Percentiles rank a stretch among this genome's conserved stretches.
These are phyloP conservation scores for Dactylellina drechsleri DNA, from an alignment of 2,329 filamentous ascomycete genomes.

Conservation along the genomic window DNA sequence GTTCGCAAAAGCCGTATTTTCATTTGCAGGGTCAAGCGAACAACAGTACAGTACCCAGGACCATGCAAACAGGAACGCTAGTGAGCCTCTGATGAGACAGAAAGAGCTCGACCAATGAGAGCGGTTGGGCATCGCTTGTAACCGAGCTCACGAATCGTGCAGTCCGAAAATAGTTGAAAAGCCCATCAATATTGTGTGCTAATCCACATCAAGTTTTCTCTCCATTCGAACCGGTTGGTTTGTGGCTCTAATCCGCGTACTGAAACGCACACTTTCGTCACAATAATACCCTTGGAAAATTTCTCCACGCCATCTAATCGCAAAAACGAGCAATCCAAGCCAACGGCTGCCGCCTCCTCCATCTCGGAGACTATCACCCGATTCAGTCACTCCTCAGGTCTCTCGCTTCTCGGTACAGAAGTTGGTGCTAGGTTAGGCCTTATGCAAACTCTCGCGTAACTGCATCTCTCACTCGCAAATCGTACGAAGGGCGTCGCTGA, in stretches of 20 bases:
- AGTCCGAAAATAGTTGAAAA: constrained; percentile 33
- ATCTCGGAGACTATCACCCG: constrained; percentile 52
- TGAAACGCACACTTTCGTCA: constrained; percentile 55
- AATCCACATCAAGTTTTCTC: constrained; percentile 26
- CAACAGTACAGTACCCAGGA: constrained; percentile 50
- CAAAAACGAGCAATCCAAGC: constrained; percentile 32
- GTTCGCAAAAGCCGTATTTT: constrained; percentile 43
- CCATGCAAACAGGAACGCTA: constrained; percentile 55
- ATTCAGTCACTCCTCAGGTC: constrained; percentile 37
- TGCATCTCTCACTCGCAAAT: constrained; percentile 54
- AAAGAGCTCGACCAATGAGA: constrained; percentile 39
- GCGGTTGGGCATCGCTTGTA: constrained; percentile 49
- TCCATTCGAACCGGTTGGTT: constrained; percentile 21
- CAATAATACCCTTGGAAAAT: constrained; percentile 43
- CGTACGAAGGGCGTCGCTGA: constrained; percentile 42
- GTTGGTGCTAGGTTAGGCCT: constrained; percentile 33
- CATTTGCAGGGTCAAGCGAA: constrained; percentile 55
- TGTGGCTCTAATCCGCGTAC: constrained; percentile 53
- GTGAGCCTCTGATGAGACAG: constrained; percentile 53
- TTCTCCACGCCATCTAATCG: constrained; percentile 41
- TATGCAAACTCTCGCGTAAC: constrained; percentile 54
- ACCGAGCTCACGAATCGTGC: constrained; percentile 50
- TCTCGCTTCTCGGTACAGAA: constrained; percentile 41
- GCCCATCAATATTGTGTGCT: constrained; percentile 14
- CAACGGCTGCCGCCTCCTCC: constrained; percentile 5